Percentiles rank a stretch among this genome's conserved stretches.
These are phyloP conservation scores for Epipyxis sp. DNA, from an alignment of 108 stramenopile species.

Conservation along the genomic window DNA sequence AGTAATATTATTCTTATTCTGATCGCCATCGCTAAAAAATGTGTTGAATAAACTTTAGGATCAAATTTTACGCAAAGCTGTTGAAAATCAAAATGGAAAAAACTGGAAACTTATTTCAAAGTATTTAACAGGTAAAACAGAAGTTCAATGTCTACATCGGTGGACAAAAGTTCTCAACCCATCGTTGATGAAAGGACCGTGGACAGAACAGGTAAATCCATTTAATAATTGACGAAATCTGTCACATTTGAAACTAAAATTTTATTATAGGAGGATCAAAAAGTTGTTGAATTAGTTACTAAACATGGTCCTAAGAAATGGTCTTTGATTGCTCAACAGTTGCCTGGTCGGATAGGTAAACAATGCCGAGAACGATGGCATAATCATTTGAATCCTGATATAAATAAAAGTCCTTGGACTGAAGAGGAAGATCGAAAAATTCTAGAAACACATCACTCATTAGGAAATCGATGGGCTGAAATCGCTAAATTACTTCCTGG, in stretches of 20 bases:
- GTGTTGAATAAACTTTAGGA: slow-evolving; percentile 49
- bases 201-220: slow-evolving; percentile 56
- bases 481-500: slow-evolving; percentile 87
- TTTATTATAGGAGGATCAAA: slow-evolving; percentile 47
- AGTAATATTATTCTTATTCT: background rate
- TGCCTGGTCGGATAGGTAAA: slow-evolving; percentile 74
- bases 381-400: slow-evolving; percentile 68
- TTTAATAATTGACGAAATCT: background rate
- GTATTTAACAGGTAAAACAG: slow-evolving; percentile 57
- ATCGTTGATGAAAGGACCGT: slow-evolving; percentile 55
- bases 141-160: slow-evolving; percentile 69
- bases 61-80: slow-evolving; percentile 58
- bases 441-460: slow-evolving; percentile 60
- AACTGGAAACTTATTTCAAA: slow-evolving; percentile 69
- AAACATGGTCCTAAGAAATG: slow-evolving; percentile 76
- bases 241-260: background rate
- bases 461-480: slow-evolving; percentile 68
- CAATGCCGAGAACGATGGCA: slow-evolving; percentile 76
- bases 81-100: slow-evolving; percentile 63
- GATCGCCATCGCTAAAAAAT: background rate
- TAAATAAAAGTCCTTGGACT: slow-evolving; percentile 68
- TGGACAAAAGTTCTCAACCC: slow-evolving; percentile 65
- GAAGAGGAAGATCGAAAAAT: slow-evolving; percentile 73
- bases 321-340: slow-evolving; percentile 78
- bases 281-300: slow-evolving; percentile 41